Evolutionary conservation across 2,329 filamentous ascomycete genomes (phyloP), one percentile per base, ranked within the genome.

Genomic region (Xylariaceae sp.): DNA sequence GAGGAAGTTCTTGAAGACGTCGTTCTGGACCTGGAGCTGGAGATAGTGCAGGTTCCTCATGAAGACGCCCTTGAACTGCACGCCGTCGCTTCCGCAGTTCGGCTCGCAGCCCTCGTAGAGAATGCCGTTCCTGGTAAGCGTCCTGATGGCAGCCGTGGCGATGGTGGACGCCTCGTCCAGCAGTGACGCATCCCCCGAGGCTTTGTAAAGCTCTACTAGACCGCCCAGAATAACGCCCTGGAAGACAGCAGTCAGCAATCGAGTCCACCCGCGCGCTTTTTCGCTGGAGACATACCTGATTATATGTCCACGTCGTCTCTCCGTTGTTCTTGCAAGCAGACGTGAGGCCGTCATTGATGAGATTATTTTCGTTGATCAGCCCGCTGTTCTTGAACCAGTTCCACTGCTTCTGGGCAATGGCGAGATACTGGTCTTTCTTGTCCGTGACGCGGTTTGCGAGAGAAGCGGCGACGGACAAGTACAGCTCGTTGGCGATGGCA

Each of bases 41-140:
- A 86, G 53, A 28, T 69, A 67, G 33, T 64, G 59, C 23, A 85
- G 55, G 45, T 82, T 83, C 4, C 80, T 68, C 36, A 75, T 67
- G 44, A 84, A 83, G 16, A 84, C 63, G 8, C 80, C 81, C 53
- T 85, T 86, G 64, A 86, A 86, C 47, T 81, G 75, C 2, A 65
- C 61, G 1, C 66, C 72, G 41, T 77, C 70, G 9, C 41, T 52
- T 16, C 64, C 64, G 32, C 70, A 75, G 38, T 60, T 50, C 1
- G 67, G 63, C 44, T 78, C 74, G 43, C 74, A 77, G 15, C 51
- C 49, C 38, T 79, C 74, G 37, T 63, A 64, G 2, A 79, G 58
- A 24, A 78, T 62, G 11, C 68, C 65, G 28, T 65, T 56, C 1
- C 38, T 37, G 25, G 64, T 58, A 6, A 75, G 49, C 2, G 53